These are phyloP conservation scores for Lasiosphaeris hirsuta DNA, from an alignment of 495 filamentous ascomycete species.

Conservation along the genomic window DNA sequence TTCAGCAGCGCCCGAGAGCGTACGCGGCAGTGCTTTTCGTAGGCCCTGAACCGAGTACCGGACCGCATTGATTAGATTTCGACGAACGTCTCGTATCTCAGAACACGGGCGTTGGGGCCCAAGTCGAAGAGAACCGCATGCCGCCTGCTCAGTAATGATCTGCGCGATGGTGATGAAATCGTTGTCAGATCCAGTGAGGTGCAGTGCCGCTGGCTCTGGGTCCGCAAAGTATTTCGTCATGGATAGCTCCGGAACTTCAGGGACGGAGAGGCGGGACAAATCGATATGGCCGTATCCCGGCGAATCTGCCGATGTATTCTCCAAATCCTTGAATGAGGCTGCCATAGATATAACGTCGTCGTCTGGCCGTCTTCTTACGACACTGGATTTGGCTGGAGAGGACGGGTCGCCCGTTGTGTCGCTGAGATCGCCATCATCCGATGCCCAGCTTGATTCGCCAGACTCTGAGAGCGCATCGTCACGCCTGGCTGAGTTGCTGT, in stretches of 20 bases:
- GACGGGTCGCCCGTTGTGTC: slow-evolving; percentile 40
- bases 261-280: slow-evolving; percentile 36
- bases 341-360: slow-evolving; percentile 47
- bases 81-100: slow-evolving; percentile 25
- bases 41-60: slow-evolving; percentile 42
- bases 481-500: slow-evolving; percentile 25
- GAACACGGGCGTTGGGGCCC: slow-evolving; percentile 5
- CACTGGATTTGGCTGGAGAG: slow-evolving; percentile 43
- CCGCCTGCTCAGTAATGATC: slow-evolving; percentile 59
- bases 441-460: slow-evolving; percentile 43
- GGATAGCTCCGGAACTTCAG: slow-evolving; percentile 41
- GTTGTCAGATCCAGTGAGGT: slow-evolving; percentile 41
- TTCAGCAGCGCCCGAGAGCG: slow-evolving; percentile 31
- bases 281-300: slow-evolving; percentile 39
- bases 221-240: slow-evolving; percentile 49
- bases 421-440: slow-evolving; percentile 50
- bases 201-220: slow-evolving; percentile 42
- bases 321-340: slow-evolving; percentile 48
- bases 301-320: slow-evolving; percentile 31
- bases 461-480: slow-evolving; percentile 43
- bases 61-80: slow-evolving; percentile 33
- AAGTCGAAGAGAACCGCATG: slow-evolving; percentile 39
- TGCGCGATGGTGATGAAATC: slow-evolving; percentile 58
- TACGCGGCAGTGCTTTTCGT: slow-evolving; percentile 35
- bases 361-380: slow-evolving; percentile 35